Conservation (phyloP, 108 stramenopile species). For the Heterococcus sp. region DNA sequence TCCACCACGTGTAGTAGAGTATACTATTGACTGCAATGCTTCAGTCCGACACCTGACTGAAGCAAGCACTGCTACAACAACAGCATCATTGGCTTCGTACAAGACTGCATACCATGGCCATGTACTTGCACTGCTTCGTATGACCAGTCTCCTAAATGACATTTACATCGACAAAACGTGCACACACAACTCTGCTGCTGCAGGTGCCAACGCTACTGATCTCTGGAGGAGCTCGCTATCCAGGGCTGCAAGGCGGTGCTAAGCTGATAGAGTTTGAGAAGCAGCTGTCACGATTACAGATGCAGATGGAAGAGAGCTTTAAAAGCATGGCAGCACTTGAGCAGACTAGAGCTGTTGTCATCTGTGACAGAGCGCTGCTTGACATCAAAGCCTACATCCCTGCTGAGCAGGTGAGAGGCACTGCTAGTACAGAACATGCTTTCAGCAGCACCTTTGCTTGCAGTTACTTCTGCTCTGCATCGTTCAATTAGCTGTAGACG, state of each 20-base stretch:
- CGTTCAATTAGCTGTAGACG: too few species aligned
- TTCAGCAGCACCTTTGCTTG: neutral
- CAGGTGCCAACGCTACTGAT: constrained; percentile 11
- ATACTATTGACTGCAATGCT: too few species aligned
- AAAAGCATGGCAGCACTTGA: neutral
- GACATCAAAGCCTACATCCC: constrained; percentile 44
- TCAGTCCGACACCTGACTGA: too few species aligned
- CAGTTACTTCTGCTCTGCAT: too few species aligned
- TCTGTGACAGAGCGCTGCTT: constrained; percentile 30
- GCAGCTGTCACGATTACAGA: constrained; percentile 21
- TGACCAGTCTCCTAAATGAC: too few species aligned
- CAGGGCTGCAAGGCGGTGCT: constrained; percentile 2
- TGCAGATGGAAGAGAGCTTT: constrained; percentile 47
- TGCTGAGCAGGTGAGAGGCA: neutral
- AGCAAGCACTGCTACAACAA: too few species aligned
- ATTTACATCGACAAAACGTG: too few species aligned
- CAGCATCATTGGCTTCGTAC: too few species aligned
- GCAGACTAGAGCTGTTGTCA: constrained; percentile 1
- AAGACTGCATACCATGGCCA: too few species aligned
- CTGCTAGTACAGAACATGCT: neutral
- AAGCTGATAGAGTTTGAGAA: constrained; percentile 27
- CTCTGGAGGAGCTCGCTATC: constrained; percentile 5
- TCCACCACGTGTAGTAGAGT: too few species aligned
- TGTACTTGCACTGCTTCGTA: too few species aligned
- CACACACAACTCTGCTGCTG: neutral